phyloP scores from a whole-genome alignment of 306 rosid genomes.

The Pueraria montana region DNA sequence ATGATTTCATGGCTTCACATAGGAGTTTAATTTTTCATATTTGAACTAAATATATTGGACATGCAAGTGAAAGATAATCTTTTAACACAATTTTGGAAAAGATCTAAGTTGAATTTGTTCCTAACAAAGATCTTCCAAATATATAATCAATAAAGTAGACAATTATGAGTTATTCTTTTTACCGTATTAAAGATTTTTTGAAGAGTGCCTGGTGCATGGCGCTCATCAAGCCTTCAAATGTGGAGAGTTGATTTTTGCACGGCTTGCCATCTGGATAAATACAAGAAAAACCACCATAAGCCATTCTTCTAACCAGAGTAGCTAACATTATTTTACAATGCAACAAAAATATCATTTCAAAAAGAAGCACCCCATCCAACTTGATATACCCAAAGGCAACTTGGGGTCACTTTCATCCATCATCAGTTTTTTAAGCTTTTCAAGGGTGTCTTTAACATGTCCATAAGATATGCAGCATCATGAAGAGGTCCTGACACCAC shows the following conservation, averaged over 20 bases:
- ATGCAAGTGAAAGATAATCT: not conserved
- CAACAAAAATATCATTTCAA: no score
- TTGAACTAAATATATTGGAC: slow-evolving; percentile 15
- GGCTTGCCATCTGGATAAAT: slow-evolving; percentile 80
- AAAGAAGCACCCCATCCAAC: no score
- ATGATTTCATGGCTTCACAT: slow-evolving; percentile 26
- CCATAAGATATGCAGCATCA: slow-evolving; percentile 64
- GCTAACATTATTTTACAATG: no score
- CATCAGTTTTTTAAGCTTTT: slow-evolving; percentile 79
- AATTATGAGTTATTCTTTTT: slow-evolving; percentile 11
- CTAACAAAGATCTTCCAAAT: slow-evolving; percentile 22
- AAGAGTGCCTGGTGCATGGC: slow-evolving; percentile 70
- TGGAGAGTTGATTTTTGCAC: slow-evolving; percentile 90
- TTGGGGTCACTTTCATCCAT: slow-evolving; percentile 90
- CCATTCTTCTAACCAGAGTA: slow-evolving; percentile 18
- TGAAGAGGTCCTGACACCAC: slow-evolving; percentile 92
- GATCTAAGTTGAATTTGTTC: slow-evolving; percentile 13
- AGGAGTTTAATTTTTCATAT: slow-evolving; percentile 8
- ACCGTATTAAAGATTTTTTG: not conserved
- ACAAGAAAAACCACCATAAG: slow-evolving; percentile 6
- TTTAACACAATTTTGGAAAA: slow-evolving; percentile 22
- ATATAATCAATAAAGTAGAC: not conserved
- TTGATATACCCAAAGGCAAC: no score
- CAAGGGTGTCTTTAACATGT: slow-evolving; percentile 78
- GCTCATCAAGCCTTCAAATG: slow-evolving; percentile 73